These are phyloP conservation scores for Pinus taeda DNA, from an alignment of 75 land plant species.

Conservation along the genomic window DNA sequence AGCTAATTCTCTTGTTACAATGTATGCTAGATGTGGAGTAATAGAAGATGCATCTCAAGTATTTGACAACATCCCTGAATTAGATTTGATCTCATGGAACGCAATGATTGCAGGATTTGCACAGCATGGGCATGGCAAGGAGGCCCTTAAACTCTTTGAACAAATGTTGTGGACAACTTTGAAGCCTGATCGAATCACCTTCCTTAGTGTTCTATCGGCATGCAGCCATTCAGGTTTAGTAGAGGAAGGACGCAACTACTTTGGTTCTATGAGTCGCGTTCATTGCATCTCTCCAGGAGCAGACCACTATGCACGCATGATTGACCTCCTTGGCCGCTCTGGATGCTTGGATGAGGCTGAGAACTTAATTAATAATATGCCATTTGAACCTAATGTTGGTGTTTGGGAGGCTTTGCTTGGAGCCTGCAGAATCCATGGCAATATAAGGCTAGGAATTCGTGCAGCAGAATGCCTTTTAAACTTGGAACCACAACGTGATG, in stretches of 20 bases:
- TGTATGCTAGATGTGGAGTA: slow-evolving; percentile 76
- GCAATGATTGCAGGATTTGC: slow-evolving; percentile 65
- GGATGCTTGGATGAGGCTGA: slow-evolving; percentile 45
- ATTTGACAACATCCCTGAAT: slow-evolving; percentile 28
- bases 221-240: slow-evolving; percentile 52
- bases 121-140: slow-evolving; percentile 24
- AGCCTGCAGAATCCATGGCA: slow-evolving; percentile 31
- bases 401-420: slow-evolving; percentile 51
- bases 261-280: slow-evolving; percentile 21
- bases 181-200: slow-evolving; percentile 29
- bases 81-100: slow-evolving; percentile 66
- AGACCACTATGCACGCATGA: slow-evolving; percentile 37
- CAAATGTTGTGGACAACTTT: slow-evolving; percentile 23
- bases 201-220: slow-evolving; percentile 36
- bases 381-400: slow-evolving; percentile 27
- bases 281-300: slow-evolving; percentile 22
- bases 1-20: slow-evolving; percentile 56
- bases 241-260: slow-evolving; percentile 24
- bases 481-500: slow-evolving; percentile 20
- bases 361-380: slow-evolving; percentile 42
- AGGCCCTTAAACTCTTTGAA: slow-evolving; percentile 21
- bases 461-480: slow-evolving; percentile 22
- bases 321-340: slow-evolving; percentile 51
- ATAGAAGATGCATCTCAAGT: slow-evolving; percentile 33
- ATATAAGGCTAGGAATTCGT: slow-evolving; percentile 21